A percentile compares a stretch with the other conserved stretches of the same genome.
Evolutionary conservation across 2,329 filamentous ascomycete genomes (phyloP).

Genomic region (Pseudocercospora vitis): DNA sequence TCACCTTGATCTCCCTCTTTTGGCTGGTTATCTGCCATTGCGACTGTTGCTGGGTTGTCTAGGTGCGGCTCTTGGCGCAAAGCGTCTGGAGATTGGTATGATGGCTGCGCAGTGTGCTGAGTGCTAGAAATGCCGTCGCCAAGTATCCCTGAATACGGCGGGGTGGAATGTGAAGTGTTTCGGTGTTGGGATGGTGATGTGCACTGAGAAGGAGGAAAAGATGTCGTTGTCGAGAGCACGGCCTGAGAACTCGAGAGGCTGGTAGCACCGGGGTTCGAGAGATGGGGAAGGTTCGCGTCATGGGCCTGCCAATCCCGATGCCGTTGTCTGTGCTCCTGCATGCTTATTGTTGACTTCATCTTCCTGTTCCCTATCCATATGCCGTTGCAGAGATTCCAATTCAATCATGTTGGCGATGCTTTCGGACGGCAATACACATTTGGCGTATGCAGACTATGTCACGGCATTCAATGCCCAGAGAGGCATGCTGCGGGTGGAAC

Average conservation of each 20-base stretch:
- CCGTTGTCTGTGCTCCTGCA: slow-evolving; percentile 1
- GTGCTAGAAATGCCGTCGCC: slow-evolving; percentile 26
- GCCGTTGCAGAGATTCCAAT: background rate
- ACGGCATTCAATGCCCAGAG: no score
- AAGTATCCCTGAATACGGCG: slow-evolving; percentile 17
- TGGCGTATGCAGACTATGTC: no score
- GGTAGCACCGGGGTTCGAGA: slow-evolving; percentile 7
- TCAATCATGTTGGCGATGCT: no score
- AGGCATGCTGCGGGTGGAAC: no score
- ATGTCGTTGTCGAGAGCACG: background rate
- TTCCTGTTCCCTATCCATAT: background rate
- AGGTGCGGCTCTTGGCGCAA: slow-evolving; percentile 26
- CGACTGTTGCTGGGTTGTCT: slow-evolving; percentile 12
- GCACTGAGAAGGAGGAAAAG: slow-evolving; percentile 6
- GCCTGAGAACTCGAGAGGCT: slow-evolving; percentile 6
- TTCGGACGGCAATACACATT: no score
- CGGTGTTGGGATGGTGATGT: slow-evolving; percentile 9
- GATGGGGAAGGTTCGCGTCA: slow-evolving; percentile 13
- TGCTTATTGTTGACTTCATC: background rate
- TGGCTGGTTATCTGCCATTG: slow-evolving; percentile 50
- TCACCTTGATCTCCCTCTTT: slow-evolving; percentile 48
- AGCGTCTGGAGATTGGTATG: slow-evolving; percentile 13
- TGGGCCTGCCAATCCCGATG: slow-evolving; percentile 11
- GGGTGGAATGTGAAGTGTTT: slow-evolving; percentile 5
- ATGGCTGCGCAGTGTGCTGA: slow-evolving; percentile 15